Percentiles rank a stretch among this genome's conserved stretches.
These are phyloP conservation scores for Echites panduratus DNA, from an alignment of 257 asterid genomes.

Conservation along the genomic window DNA sequence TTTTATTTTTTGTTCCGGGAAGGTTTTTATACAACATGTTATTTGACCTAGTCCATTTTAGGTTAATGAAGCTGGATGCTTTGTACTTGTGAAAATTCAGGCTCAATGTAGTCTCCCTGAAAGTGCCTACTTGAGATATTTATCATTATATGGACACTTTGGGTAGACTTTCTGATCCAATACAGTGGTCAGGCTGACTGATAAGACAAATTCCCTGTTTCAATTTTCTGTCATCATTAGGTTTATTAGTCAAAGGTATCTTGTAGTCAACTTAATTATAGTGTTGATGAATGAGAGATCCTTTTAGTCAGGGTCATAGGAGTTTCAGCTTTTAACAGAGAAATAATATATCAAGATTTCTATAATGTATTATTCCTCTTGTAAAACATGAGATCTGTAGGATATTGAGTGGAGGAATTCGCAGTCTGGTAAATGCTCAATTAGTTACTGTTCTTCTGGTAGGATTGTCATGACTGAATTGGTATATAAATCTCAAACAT, in stretches of 20 bases:
- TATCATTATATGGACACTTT: not conserved
- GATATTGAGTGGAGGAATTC: not conserved
- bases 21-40: not conserved
- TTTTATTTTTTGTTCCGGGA: no score
- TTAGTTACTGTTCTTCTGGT: not conserved
- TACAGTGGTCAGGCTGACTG: not conserved
- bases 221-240: not conserved
- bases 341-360: no score
- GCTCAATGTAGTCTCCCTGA: not conserved
- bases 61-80: not conserved
- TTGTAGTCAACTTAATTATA: not conserved
- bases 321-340: no score
- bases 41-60: not conserved
- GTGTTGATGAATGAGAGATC: not conserved
- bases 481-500: not conserved
- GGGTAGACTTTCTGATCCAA: not conserved
- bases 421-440: not conserved
- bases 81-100: not conserved
- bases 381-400: not conserved
- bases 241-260: not conserved
- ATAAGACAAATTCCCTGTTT: not conserved
- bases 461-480: not conserved
- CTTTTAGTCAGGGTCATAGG: not conserved
- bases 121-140: not conserved
- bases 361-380: not conserved